A percentile compares a stretch with the other conserved stretches of the same genome.
Evolutionary conservation across 2,329 filamentous ascomycete genomes (phyloP).

Genomic region (Fusarium sp.): DNA sequence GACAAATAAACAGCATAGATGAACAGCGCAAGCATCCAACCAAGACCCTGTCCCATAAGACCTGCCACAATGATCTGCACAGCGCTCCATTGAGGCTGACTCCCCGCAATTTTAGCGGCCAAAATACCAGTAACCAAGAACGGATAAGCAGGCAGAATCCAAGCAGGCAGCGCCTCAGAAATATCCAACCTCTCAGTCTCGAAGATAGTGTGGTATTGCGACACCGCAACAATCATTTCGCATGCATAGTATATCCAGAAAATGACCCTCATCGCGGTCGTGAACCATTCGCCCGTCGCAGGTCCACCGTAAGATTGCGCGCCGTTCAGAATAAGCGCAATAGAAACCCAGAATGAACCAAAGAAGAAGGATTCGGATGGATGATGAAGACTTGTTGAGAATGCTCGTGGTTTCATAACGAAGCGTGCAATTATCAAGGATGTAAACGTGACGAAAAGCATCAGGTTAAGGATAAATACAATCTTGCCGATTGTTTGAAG

Average conservation of each 20-base stretch:
- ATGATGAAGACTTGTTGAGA: conserved; percentile 19
- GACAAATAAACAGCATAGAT: conserved; percentile 25
- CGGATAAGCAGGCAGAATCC: conserved; percentile 26
- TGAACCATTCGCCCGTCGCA: conserved; percentile 6
- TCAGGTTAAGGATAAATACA: conserved; percentile 21
- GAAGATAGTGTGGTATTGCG: conserved; percentile 20
- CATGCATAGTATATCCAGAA: conserved; percentile 33
- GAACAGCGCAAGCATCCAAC: conserved; percentile 27
- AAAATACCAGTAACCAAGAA: conserved; percentile 26
- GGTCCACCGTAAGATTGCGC: conserved; percentile 24
- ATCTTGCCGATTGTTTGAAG: conserved; percentile 20
- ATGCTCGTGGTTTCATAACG: conserved; percentile 10
- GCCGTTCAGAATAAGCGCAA: conserved; percentile 16
- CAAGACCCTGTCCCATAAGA: conserved; percentile 22
- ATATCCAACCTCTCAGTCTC: conserved; percentile 13
- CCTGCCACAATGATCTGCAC: conserved; percentile 21
- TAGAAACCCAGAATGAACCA: conserved; percentile 17
- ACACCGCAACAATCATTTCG: conserved; percentile 20
- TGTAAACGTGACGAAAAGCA: conserved; percentile 12
- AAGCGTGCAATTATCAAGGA: conserved; percentile 9
- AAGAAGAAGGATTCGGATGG: conserved; percentile 27
- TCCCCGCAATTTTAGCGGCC: conserved; percentile 11
- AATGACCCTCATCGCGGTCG: not conserved
- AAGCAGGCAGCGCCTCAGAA: conserved; percentile 11
- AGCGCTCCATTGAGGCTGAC: conserved; percentile 20